Evolutionary conservation across 2,329 filamentous ascomycete genomes (phyloP), one percentile per base, ranked within the genome.

Genomic region (Lasiodiplodia hormozganensis): DNA sequence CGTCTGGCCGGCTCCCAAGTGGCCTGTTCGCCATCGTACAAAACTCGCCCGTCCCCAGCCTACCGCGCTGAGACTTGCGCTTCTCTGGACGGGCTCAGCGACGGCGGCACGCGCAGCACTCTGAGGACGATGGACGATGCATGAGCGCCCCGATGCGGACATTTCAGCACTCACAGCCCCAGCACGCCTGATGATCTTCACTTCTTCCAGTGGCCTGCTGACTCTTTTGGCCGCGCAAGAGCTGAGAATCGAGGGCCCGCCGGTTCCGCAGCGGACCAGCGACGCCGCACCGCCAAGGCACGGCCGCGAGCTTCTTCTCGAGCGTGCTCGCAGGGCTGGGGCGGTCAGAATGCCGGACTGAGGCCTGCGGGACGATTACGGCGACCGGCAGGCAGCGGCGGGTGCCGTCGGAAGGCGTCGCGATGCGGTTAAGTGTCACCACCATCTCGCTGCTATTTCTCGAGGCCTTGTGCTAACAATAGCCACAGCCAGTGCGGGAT

Each of bases 331-430:
- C 18, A 3, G n/a, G 43, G 18, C 25, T 23, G 14, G 7, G 36
- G 2, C 58, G 43, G 58, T 23, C n/a, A 49, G 28, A 52, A 25
- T 0, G 60, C 28, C 43, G 60, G 43, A 6, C 28, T 51, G 21
- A 12, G 2, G 25, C 43, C 28, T 8, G 60, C 23, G 43, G 60
- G 28, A 31, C 28, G 31, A n/a, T 10, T 4, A 25, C 60, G 60
- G 34, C 5, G 25, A 12, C 18, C 60, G 60, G 60, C 43, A 38
- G 38, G 60, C 23, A 36, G 25, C 60, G 60, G 60, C 43, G 60
- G 43, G 12, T 51, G 28, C 60, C 60, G 60, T 38, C 60, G 43
- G 60, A n/a, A 52, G 23, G n/a, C 43, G 60, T 62, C 60, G 60
- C 18, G 28, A 51, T 36, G 60, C n/a, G 43, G 43, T 52, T 52